Evolutionary conservation across 768 basidiomycete genomes (phyloP).

Genomic region (Mycena epipterygia): DNA sequence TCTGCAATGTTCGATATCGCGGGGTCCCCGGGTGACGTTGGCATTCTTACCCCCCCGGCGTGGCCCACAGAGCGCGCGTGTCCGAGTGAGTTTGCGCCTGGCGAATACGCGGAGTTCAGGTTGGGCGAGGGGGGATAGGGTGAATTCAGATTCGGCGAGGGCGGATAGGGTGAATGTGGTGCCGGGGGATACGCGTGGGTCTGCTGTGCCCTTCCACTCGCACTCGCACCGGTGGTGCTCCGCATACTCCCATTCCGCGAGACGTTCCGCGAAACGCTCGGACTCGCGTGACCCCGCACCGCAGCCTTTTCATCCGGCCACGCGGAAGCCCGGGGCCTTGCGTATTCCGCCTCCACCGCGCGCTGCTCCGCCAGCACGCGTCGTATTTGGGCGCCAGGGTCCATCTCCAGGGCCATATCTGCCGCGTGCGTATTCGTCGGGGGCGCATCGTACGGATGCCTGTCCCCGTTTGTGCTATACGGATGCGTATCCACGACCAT

Average conservation of each 20-base stretch:
- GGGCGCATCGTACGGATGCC: not conserved
- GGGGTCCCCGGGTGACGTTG: not conserved
- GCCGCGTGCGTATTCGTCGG: not conserved
- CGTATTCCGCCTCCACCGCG: not conserved
- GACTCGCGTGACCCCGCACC: no score
- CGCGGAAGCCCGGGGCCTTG: not conserved
- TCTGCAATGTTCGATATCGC: slow-evolving; percentile 30
- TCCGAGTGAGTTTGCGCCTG: no score
- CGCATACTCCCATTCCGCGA: not conserved
- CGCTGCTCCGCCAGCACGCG: slow-evolving; percentile 1
- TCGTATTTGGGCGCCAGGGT: not conserved
- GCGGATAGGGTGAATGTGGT: no score
- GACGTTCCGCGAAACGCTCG: no score
- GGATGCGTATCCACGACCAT: no score
- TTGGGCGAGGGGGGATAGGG: no score
- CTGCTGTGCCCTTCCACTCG: no score
- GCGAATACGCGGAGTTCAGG: no score
- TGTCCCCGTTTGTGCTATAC: not conserved
- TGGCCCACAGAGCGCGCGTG: no score
- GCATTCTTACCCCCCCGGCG: no score
- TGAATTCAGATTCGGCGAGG: no score
- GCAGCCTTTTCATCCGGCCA: not conserved
- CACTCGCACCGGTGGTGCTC: not conserved
- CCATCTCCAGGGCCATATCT: not conserved
- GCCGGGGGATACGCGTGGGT: not conserved